Evolutionary conservation across 179 eudicot genomes (phyloP), one percentile per base, ranked within the genome.

Genomic region (Monotropa hypopitys): DNA sequence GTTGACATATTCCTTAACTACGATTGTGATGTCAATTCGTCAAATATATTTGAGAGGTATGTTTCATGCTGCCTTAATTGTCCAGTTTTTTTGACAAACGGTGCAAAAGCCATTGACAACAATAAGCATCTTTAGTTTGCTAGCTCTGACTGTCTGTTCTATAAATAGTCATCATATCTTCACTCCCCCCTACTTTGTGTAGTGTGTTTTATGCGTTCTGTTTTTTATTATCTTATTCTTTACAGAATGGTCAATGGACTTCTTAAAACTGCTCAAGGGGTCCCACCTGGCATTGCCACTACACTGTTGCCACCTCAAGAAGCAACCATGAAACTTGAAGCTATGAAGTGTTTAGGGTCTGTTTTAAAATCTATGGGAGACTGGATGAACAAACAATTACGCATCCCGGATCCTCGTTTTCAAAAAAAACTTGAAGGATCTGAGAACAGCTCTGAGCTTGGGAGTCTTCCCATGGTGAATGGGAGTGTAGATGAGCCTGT

Each of bases 161-260:
- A 18, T 63, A 4, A 23, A 76, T 51, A 21, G 23, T 66, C 33
- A 53, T 3, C 7, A 23, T 53, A 50, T 23, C 15, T 42, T 67
- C 13, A 21, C 74, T 49, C 10, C 33, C 16, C 40, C 40, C 40
- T 38, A 38, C 30, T 66, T 26, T 63, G 38, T 43, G 50, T 70
- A 51, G 38, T 65, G 11, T 65, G 32, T 50, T 33, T 42, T 45
- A 15, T 61, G 45, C 63, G 7, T 42, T 78, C 16, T 72, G 12
- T 47, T 42, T 70, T 15, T 65, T 51, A 6, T n/a, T 84, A 59
- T 74, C 66, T 79, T 71, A 3, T 76, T 59, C 50, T 50, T 82
- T 84, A 77, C 90, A 95, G 99, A 88, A 90, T 95, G 98, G 98
- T 95, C 75, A 95, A 93, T 87, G 99, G 99, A 77, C 98, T 95